Evolutionary conservation across 1,284 basidiomycete species (phyloP), one percentile per base, ranked within the genome.

Genomic region (Ustilago hordei): DNA sequence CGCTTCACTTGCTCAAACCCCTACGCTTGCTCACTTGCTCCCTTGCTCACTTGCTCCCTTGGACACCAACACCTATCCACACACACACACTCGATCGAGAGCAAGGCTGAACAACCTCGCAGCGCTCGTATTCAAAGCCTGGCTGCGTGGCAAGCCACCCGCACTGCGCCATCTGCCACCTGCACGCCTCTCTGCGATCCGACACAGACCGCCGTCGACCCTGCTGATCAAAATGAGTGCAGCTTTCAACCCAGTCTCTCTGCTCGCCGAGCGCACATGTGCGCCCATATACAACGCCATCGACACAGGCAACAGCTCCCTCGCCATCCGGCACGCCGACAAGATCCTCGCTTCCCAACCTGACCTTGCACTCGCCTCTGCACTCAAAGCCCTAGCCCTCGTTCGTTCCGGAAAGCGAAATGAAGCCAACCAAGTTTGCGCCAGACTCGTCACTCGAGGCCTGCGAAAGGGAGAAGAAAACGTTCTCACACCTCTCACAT

Each of bases 361-460:
- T 17, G 62, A 78, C 31, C 61, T 76, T 8, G 61, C 69, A 5
- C 68, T 76, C 9, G 77, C 78, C 23, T 62, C 70, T 5, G 90
- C 93, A 57, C 88, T 95, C 69, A 95, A 95, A 88, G 91, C 92
- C 32, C 89, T 95, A 59, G 93, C 93, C 2, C 89, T 95, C 3
- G 90, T 92, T 48, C 91, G 93, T 61, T 90, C 90, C 11, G 91
- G 93, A 86, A 93, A 93, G 86, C 90, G 92, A 32, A 92, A 93
- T 79, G 93, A 94, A 80, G 91, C 92, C 7, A 88, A 92, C 48
- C 86, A 89, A n/a, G 84, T 93, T n/a, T 91, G 91, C 80, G 91
- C 93, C 72, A 92, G 93, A 82, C 90, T 95, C 31, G 88, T 94
- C 91, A 1, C 91, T 89, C 19, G 90, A 91, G 73, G 92, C 92